Conservation (phyloP, 1,139 yeast genomes). For the Geotrichum australiense region DNA sequence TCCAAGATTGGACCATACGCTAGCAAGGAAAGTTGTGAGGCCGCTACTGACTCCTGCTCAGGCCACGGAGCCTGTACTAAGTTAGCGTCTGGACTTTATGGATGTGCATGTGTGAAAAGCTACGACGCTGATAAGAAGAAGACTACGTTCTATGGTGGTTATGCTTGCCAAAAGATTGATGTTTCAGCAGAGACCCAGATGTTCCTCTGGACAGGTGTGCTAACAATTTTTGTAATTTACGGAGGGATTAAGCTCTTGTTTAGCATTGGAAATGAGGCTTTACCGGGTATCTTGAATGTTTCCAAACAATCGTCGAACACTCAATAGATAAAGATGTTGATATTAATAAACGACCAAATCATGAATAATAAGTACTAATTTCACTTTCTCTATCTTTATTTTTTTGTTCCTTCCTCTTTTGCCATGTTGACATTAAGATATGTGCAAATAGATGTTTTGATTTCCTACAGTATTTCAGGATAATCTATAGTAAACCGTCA, state of each 20-base stretch:
- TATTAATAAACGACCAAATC: too few species aligned
- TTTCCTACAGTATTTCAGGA: too few species aligned
- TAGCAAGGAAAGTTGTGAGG: conserved; percentile 48
- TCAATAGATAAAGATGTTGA: not conserved
- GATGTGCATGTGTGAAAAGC: conserved; percentile 53
- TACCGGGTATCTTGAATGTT: conserved; percentile 64
- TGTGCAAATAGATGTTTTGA: not conserved
- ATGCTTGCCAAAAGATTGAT: conserved; percentile 59
- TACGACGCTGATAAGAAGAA: conserved; percentile 39
- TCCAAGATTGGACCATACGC: conserved; percentile 12
- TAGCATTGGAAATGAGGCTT: conserved; percentile 50
- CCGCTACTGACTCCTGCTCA: conserved; percentile 49
- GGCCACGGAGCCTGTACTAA: conserved; percentile 56
- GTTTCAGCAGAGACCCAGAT: conserved; percentile 57
- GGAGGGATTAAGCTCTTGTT: conserved; percentile 51
- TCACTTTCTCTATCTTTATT: not conserved
- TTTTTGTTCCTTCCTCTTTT: not conserved
- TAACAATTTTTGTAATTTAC: conserved; percentile 41
- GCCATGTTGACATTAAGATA: not conserved
- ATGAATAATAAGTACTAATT: too few species aligned
- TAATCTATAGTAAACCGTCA: conserved; percentile 35
- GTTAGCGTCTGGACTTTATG: conserved; percentile 33
- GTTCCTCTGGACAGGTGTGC: conserved; percentile 58
- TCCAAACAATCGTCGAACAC: conserved; percentile 34
- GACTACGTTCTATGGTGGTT: conserved; percentile 64